Evolutionary conservation across 179 eudicot genomes (phyloP), one percentile per base, ranked within the genome.

Genomic region (Dionaea muscipula): DNA sequence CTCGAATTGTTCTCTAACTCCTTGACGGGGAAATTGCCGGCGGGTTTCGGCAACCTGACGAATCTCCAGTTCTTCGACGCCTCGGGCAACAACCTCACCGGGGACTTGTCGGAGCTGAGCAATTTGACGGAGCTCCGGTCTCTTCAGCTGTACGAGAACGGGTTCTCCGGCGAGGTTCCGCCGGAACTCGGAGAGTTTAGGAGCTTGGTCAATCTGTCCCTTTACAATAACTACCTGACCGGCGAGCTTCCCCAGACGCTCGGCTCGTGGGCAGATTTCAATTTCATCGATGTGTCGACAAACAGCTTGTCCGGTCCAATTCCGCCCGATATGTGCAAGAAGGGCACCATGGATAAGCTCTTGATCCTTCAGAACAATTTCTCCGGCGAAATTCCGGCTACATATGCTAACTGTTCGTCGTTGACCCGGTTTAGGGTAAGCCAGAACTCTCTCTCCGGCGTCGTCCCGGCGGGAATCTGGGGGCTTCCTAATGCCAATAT

Each of bases 261-360:
- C 1, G 96, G 96, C 3, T 87, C 94, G 0, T 84, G 81, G 86
- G 65, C 96, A 0, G 75, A 84, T 2, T 87, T 87, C 45, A 12
- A 73, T 45, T 87, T 72, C 78, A 91, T 91, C n/a, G 98, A 91
- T 43, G 84, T 75, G 13, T 80, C 95, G 20, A 80, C 83, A 52
- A 91, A 91, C 69, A 73, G 39, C 14, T 45, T 91, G 18, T 57
- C 85, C 0, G 96, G 98, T 24, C 66, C 72, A 0, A 91, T 91
- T 1, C 98, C 98, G 26, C 84, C 95, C 35, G 80, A 81, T 50
- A 87, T 91, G 96, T 91, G 98, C 51, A 84, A 78, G 50, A 66
- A 41, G 14, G 88, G 94, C 43, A 75, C 70, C 22, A 82, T 87
- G 93, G 62, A 2, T 8, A 56, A 69, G 73, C 76, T 91, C 15